Percentiles rank a stretch among this genome's conserved stretches.
Conservation (phyloP, 768 basidiomycete genomes). For the Paxillus ammoniavirescens region DNA sequence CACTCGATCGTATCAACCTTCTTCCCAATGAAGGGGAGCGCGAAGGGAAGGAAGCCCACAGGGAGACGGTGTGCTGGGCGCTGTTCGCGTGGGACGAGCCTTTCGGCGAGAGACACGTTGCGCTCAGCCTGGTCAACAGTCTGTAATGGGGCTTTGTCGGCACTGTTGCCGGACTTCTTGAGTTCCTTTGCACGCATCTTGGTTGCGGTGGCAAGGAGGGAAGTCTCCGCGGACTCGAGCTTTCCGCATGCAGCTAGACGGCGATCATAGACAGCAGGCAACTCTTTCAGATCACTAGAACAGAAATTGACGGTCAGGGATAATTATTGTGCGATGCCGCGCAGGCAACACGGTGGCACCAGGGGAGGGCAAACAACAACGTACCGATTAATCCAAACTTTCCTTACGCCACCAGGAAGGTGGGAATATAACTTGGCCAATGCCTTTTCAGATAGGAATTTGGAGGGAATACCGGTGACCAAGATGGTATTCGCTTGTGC, state of each 20-base stretch:
- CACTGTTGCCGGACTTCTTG: conserved; percentile 40
- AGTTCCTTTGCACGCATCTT: conserved; percentile 62
- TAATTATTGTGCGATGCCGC: neutral
- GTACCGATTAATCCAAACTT: conserved; percentile 89
- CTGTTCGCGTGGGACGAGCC: conserved; percentile 64
- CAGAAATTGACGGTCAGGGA: neutral
- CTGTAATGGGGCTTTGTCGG: conserved; percentile 9
- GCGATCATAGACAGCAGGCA: conserved; percentile 80
- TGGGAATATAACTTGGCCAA: conserved; percentile 70
- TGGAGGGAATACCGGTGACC: conserved; percentile 82
- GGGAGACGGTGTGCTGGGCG: conserved; percentile 79
- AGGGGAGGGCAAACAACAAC: conserved; percentile 11
- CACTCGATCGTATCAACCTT: conserved; percentile 95
- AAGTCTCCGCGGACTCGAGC: conserved; percentile 85
- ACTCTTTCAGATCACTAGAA: conserved; percentile 73
- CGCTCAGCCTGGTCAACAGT: conserved; percentile 25
- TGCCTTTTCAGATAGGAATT: conserved; percentile 70
- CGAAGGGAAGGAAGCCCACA: conserved; percentile 49
- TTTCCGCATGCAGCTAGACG: conserved; percentile 70
- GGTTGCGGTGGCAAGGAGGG: conserved; percentile 69
- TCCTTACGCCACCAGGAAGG: conserved; percentile 87
- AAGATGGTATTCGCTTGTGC: conserved; percentile 90
- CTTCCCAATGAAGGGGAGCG: conserved; percentile 68
- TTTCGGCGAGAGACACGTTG: conserved; percentile 39
- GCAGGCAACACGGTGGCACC: neutral